These are phyloP conservation scores for Sclerospora graminicola DNA, from an alignment of 352 stramenopile genomes.

Conservation along the genomic window DNA sequence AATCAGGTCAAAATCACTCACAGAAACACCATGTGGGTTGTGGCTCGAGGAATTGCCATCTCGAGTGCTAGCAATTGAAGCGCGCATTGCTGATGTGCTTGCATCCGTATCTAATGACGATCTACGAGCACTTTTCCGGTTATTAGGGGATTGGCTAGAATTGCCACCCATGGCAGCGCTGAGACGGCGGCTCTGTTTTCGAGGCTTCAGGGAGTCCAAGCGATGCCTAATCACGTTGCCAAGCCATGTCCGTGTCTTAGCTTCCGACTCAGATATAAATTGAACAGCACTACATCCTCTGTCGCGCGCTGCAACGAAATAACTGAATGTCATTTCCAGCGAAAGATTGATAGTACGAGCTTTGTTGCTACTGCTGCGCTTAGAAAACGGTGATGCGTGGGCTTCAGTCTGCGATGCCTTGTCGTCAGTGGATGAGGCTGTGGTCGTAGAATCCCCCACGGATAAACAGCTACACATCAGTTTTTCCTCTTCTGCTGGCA, in stretches of 20 bases:
- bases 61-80: constrained; percentile 38
- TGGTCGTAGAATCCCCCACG: constrained; percentile 36
- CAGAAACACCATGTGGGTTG: constrained; percentile 37
- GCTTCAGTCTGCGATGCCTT: constrained; percentile 12
- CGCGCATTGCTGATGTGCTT: constrained; percentile 38
- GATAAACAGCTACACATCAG: constrained; percentile 57
- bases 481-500: constrained; percentile 42
- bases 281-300: constrained; percentile 31
- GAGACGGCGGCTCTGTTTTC: constrained; percentile 41
- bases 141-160: constrained; percentile 26
- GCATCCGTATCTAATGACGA: constrained; percentile 30
- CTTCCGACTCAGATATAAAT: constrained; percentile 57
- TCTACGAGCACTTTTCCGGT: constrained; percentile 31
- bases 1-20: constrained; percentile 80
- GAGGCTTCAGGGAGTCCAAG: constrained; percentile 53
- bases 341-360: constrained; percentile 63
- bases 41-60: constrained; percentile 21
- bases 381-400: constrained; percentile 24
- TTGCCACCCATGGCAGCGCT: constrained; percentile 24
- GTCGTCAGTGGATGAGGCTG: constrained; percentile 9
- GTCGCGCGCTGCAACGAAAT: constrained; percentile 53
- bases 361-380: constrained; percentile 58
- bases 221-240: constrained; percentile 52
- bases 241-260: constrained; percentile 47
- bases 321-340: constrained; percentile 63